Base-by-base conservation (phyloP, 2,329 filamentous ascomycete genomes). In the Aspergillus awamori region DNA sequence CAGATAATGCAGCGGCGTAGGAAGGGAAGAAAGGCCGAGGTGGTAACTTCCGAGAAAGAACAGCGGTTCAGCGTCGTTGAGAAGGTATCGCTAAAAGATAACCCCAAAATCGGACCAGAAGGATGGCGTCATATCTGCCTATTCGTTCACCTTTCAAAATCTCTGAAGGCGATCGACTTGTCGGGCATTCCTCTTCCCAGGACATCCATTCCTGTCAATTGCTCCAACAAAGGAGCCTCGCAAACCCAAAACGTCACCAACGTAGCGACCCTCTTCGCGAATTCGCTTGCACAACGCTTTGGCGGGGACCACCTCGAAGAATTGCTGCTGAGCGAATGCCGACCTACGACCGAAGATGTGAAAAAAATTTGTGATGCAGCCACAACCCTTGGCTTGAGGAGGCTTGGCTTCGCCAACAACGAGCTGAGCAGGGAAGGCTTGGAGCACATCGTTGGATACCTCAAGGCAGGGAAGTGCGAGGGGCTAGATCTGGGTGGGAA, bases 41-140 rank as follows among this genome's bases (percentile, higher is more conserved):
- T 71, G 3, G 71, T 73, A 38, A 45, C 71, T 17, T 54, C 63
- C 49, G 60, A 69, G 56, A 72, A 69, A 51, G 72, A 73, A 57
- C 76, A 77, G 61, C 70, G 70, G 53, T 75, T 77, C 52, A 93
- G 93, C 15, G 87, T 96, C 1, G 86, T 98, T 4, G 93, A 97
- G 78, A 90, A 92, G 63, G 79, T 99, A 6, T 90, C 92, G 1
- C 78, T 99, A 45, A 97, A 96, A 78, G 92, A 96, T 77, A 98
- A 98, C 73, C 78, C 83, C 1, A 94, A 93, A 70, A 89, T 98
- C 62, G 90, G 92, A 0, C 82, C 84, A 0, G 90, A 96, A 65
- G 95, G 94, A 15, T 99, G 95, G 95, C 93, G 89, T 70, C 88
- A 98, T 72, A 88, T 98, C 60, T 90, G 89, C 43, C 81, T 97